Evolutionary conservation across 225 moss, liverwort and hornwort species (phyloP).

Genomic region (Takakia lepidozioides): DNA sequence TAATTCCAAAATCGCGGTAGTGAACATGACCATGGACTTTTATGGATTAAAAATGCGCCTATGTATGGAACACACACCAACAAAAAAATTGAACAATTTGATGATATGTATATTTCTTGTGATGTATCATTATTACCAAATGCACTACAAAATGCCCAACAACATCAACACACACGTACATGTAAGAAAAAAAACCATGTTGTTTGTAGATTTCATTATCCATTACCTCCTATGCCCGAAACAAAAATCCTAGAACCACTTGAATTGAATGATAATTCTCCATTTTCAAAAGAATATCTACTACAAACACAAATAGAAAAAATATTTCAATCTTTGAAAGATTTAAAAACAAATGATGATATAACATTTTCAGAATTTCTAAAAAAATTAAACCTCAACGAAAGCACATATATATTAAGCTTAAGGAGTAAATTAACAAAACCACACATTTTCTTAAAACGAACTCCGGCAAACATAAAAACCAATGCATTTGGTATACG

Average conservation of each 20-base stretch:
- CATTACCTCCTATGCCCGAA: no score
- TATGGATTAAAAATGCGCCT: neutral
- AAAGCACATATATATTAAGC: neutral
- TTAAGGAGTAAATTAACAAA: neutral
- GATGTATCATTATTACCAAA: neutral
- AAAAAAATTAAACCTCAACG: neutral
- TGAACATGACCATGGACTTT: no score
- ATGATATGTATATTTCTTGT: neutral
- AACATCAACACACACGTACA: neutral
- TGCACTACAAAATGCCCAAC: no score
- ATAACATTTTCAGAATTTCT: neutral
- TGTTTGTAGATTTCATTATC: neutral
- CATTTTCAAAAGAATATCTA: neutral
- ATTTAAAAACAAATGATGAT: neutral
- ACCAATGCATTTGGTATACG: neutral
- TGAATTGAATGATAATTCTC: neutral
- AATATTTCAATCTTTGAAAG: neutral
- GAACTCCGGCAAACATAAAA: neutral
- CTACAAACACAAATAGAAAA: neutral
- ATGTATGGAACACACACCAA: neutral
- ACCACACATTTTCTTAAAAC: neutral
- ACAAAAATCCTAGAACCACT: neutral
- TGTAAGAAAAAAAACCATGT: neutral
- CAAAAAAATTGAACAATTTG: neutral
- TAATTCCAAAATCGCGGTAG: no score